These are phyloP conservation scores for Mortierella claussenii DNA, from an alignment of 192 early-diverging fungal genomes.

Conservation along the genomic window DNA sequence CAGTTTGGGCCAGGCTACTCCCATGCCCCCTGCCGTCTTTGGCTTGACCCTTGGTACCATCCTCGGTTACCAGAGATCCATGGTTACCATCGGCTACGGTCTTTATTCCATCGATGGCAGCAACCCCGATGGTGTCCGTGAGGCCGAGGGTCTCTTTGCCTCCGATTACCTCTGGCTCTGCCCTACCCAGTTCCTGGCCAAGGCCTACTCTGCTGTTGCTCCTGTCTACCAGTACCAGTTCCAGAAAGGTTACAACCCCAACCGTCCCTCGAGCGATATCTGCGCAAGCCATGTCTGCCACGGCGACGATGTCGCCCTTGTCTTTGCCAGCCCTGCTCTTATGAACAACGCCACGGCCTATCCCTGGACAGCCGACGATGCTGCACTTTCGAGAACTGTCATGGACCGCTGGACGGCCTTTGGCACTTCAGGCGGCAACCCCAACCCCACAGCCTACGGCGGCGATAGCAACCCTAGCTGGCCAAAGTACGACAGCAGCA, in stretches of 20 bases:
- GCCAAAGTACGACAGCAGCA: conserved; percentile 28
- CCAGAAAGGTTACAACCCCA: conserved; percentile 37
- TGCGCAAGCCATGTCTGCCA: conserved; percentile 47
- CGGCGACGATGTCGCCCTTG: conserved; percentile 50
- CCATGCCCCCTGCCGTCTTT: conserved; percentile 40
- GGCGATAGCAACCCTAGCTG: conserved; percentile 30
- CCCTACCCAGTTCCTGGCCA: conserved; percentile 49
- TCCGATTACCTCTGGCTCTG: conserved; percentile 47
- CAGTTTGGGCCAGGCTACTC: conserved; percentile 38
- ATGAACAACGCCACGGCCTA: conserved; percentile 36
- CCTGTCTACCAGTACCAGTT: conserved; percentile 54
- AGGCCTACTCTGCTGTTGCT: conserved; percentile 33
- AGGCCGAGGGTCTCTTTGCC: conserved; percentile 32
- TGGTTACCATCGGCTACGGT: conserved; percentile 37
- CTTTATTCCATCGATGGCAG: conserved; percentile 30
- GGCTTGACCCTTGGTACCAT: conserved; percentile 32
- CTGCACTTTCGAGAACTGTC: conserved; percentile 41
- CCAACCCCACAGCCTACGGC: conserved; percentile 29
- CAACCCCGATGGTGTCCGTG: conserved; percentile 43
- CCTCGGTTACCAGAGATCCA: conserved; percentile 43
- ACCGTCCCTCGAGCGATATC: conserved; percentile 30
- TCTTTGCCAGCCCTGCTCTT: conserved; percentile 52
- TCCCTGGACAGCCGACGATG: conserved; percentile 46
- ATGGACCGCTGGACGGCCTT: conserved; percentile 52
- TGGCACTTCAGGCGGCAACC: conserved; percentile 28